Base-by-base conservation (phyloP, 371 early-diverging fungal genomes). In the Mortierella sp. region DNA sequence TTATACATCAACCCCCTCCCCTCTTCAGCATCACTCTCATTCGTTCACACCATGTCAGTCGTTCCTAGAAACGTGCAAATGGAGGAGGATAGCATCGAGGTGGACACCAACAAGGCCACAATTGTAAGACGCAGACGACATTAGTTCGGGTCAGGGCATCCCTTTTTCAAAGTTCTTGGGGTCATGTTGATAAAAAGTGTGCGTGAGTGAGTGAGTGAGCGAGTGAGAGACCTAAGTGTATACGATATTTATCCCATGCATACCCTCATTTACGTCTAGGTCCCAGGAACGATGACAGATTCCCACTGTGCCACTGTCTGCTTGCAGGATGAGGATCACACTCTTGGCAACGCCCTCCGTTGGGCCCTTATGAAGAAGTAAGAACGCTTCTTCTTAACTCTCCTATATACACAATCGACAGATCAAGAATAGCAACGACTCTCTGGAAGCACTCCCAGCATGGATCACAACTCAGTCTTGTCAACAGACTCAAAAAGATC, bases 241-340 rank as follows among this genome's bases (percentile, higher is more conserved):
- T 9, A 37, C 37, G 9, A 5, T 37, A 37, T 5, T 9, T 37
- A 37, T 5, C 37, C 9, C 37, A 37, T n/a, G n/a, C n/a, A n/a
- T n/a, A n/a, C n/a, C n/a, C n/a, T 55, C 26, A 9, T 23, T 25
- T 16, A 19, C 28, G 26, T 18, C 28, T 80, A 84, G 90, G 77
- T 89, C 25, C 68, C 89, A n/a, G 91, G 93, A 28, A 89, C 89
- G 55, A 84, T 86, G 64, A 80, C 83, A 28, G 96, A 96, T 82
- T 85, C 87, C 50, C 88, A 91, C 16, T 90, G 92, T 46, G 90
- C 92, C 74, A 98, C 98, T 0, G 96, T 97, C 72, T 86, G 86
- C 60, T 88, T 98, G 62, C 87, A 88, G 65, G 93, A 97, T 64
- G 98, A 98, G 83, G 99, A 98, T 82, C 99, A 99, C 82, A 99